phyloP scores from a whole-genome alignment of 441 rosid species.

The Erodium chrysanthum region DNA sequence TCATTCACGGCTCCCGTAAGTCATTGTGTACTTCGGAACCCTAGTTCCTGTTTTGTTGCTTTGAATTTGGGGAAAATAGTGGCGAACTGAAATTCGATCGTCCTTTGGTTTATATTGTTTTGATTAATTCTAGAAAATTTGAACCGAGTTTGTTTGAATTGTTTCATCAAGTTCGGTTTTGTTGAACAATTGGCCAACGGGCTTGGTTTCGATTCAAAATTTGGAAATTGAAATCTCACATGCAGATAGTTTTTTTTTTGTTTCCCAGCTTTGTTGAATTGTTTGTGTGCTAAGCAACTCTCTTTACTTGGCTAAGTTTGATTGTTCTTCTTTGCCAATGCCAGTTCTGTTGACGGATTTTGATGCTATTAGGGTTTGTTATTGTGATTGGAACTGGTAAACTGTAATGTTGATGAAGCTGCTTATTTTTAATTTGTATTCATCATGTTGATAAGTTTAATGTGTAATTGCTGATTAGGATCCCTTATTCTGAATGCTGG shows the following conservation, averaged over 20 bases:
- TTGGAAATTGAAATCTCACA: slow-evolving; percentile 1
- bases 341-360: slow-evolving; percentile 14
- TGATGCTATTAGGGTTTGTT: slow-evolving; percentile 16
- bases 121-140: no score
- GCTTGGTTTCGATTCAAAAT: slow-evolving; percentile 9
- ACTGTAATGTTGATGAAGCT: neutral
- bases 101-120: slow-evolving; percentile 14
- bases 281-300: neutral
- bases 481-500: no score
- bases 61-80: slow-evolving; percentile 17
- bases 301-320: slow-evolving; percentile 16
- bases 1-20: slow-evolving; percentile 6
- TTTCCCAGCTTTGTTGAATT: slow-evolving; percentile 11
- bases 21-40: slow-evolving; percentile 33
- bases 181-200: neutral
- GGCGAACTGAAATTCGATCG: neutral
- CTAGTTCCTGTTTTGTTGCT: slow-evolving; percentile 30
- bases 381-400: slow-evolving; percentile 6
- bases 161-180: neutral
- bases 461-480: no score
- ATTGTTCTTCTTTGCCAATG: neutral
- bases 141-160: no score
- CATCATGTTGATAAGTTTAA: no score
- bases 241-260: slow-evolving; percentile 10
- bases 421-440: neutral